Base-by-base conservation (phyloP, 2,329 filamentous ascomycete genomes). In the Beauveria caledonica region DNA sequence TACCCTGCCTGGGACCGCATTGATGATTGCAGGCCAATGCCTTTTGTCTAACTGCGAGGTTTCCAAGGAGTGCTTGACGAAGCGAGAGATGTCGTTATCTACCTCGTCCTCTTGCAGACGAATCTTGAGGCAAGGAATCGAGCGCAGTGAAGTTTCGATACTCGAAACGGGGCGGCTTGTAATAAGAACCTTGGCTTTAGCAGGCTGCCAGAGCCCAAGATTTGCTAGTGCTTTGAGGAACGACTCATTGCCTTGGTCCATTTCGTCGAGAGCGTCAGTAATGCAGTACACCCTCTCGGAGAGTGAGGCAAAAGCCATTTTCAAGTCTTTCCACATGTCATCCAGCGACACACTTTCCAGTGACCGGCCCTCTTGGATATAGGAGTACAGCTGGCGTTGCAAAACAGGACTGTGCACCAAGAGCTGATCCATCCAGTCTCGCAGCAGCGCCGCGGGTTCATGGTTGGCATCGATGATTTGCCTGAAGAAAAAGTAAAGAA, bases 251-350 rank as follows among this genome's bases (percentile, higher is more conserved):
- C 67, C 72, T n/a, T 65, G 44, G 45, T 77, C 73, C 72, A 80
- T 78, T 64, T 80, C 78, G 61, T 80, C 78, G 2, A 80, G 67
- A 0, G 76, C 77, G 62, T 79, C 77, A 0, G 69, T 68, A 2
- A 80, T 68, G 39, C 72, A 74, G 55, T 74, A 79, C 0, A 70
- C 73, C 3, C 59, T 66, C 3, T 33, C 61, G 45, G 61, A 65
- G 21, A 69, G 62, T 5, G 51, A 40, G 2, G 50, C 50, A 9
- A 73, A 54, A 0, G 68, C 68, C 29, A 51, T 36, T 36, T 52
- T 59, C n/a, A 59, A 45, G 25, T 45, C n/a, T 25, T 59, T 59
- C 56, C 56, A 59, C 23, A 45, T 44, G 17, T 23, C 39, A n/a
- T 59, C 48, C 13, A 10, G 33, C 11, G 48, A 52, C 1, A 59